Evolutionary conservation across 352 stramenopile species (phyloP).

Genomic region (Globisporangium rhizosaccharum): DNA sequence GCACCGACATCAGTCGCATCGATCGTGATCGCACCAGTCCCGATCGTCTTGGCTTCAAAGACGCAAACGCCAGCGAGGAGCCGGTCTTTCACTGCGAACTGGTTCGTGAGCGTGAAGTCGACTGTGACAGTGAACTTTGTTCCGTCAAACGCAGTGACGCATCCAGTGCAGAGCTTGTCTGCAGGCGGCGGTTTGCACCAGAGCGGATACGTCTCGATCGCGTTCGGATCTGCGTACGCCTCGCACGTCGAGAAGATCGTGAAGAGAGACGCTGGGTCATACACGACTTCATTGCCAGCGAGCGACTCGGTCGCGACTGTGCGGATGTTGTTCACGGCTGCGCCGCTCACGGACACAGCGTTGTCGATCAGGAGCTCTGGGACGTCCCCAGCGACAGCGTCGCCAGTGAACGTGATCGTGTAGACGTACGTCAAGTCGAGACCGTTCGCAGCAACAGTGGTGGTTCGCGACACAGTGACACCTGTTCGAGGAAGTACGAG

Average conservation of each 20-base stretch:
- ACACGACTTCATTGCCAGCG: conserved; percentile 41
- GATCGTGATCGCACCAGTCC: conserved; percentile 30
- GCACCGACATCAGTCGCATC: conserved; percentile 34
- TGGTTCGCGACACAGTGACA: conserved; percentile 28
- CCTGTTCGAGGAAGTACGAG: background rate
- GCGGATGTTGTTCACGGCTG: conserved; percentile 19
- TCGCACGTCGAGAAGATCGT: conserved; percentile 67
- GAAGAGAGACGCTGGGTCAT: conserved; percentile 36
- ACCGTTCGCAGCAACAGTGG: conserved; percentile 9
- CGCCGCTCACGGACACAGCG: conserved; percentile 26
- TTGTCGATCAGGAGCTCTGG: conserved; percentile 54
- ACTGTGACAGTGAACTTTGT: conserved; percentile 34
- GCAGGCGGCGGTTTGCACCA: conserved; percentile 34
- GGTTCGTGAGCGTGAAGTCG: conserved; percentile 11
- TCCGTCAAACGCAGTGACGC: conserved; percentile 62
- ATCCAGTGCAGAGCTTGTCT: conserved; percentile 41
- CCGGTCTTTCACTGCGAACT: conserved; percentile 17
- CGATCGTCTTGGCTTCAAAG: conserved; percentile 36
- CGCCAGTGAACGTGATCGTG: conserved; percentile 82
- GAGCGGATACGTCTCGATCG: conserved; percentile 44
- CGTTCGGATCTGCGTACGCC: conserved; percentile 78
- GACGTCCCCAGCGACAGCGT: conserved; percentile 83
- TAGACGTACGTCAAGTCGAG: conserved; percentile 72
- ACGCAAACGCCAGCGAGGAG: conserved; percentile 55
- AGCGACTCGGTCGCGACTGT: conserved; percentile 29